These are phyloP conservation scores for Parietaria judaica DNA, from an alignment of 306 rosid genomes.

Conservation along the genomic window DNA sequence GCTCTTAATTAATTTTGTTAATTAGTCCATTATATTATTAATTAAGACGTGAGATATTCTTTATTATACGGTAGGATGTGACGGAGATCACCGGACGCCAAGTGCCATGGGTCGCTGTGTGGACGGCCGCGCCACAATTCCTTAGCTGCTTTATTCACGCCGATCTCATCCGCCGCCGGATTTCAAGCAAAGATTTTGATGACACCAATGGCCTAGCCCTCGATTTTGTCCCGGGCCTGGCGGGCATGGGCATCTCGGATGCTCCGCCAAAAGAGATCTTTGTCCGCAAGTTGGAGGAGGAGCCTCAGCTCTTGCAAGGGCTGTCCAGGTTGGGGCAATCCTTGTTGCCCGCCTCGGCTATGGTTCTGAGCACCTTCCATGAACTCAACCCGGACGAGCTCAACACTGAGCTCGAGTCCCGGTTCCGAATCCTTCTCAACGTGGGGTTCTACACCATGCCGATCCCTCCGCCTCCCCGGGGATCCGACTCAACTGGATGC, in stretches of 20 bases:
- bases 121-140: slow-evolving; percentile 21
- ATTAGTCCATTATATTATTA: too few relatives aligned
- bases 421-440: slow-evolving; percentile 17
- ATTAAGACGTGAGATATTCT: too few relatives aligned
- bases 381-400: slow-evolving; percentile 24
- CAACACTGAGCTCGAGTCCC: slow-evolving; percentile 25
- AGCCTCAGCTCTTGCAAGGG: slow-evolving; percentile 16
- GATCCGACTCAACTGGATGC: slow-evolving; percentile 17
- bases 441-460: slow-evolving; percentile 33
- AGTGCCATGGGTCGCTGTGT: slow-evolving; percentile 47
- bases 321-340: slow-evolving; percentile 22
- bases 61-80: neutral
- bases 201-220: slow-evolving; percentile 8
- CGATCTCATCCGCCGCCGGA: slow-evolving; percentile 14
- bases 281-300: slow-evolving; percentile 1
- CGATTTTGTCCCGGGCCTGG: slow-evolving; percentile 38
- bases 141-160: slow-evolving; percentile 31
- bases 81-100: slow-evolving; percentile 21
- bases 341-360: slow-evolving; percentile 26
- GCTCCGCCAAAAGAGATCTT: slow-evolving; percentile 13
- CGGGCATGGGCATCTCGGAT: slow-evolving; percentile 24
- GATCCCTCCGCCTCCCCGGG: slow-evolving; percentile 18
- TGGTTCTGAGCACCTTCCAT: slow-evolving; percentile 28
- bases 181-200: neutral
- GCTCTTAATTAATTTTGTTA: too few relatives aligned